A percentile compares a stretch with the other conserved stretches of the same genome.
These are phyloP conservation scores for Cyclotella sp. DNA, from an alignment of 108 stramenopile genomes.

Conservation along the genomic window DNA sequence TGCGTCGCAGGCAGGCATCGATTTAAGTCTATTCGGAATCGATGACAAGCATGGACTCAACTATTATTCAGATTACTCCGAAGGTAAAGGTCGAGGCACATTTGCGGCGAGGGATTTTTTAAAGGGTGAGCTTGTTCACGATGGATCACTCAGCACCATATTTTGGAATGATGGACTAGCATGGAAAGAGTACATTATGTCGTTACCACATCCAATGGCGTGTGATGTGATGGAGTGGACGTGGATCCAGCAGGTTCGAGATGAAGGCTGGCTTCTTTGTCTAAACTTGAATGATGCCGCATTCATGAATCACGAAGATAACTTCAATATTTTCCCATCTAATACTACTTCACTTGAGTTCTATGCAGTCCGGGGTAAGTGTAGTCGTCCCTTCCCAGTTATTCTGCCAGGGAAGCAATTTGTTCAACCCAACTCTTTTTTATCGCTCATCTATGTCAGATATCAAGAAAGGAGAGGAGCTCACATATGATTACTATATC, in stretches of 20 bases:
- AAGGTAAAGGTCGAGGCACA: constrained; percentile 27
- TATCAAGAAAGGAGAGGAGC: constrained; percentile 30
- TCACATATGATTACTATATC: constrained; percentile 23
- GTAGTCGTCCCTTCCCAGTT: neutral
- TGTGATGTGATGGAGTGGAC: constrained; percentile 45
- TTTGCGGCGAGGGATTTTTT: constrained; percentile 31
- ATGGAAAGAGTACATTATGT: constrained; percentile 18
- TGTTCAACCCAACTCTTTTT: neutral
- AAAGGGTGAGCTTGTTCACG: constrained; percentile 40
- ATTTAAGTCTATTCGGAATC: neutral
- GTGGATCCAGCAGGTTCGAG: constrained; percentile 23
- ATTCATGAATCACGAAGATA: constrained; percentile 20
- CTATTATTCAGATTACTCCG: constrained; percentile 6
- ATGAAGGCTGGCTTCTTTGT: constrained; percentile 15
- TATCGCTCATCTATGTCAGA: neutral
- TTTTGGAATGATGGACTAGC: constrained; percentile 16
- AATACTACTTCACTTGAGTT: neutral
- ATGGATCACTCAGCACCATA: constrained; percentile 20
- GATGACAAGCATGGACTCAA: constrained; percentile 5
- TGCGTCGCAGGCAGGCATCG: neutral
- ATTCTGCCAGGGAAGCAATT: neutral
- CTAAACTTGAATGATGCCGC: constrained; percentile 22
- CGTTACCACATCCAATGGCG: constrained; percentile 21
- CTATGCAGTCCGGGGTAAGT: constrained; percentile 19
- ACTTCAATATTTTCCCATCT: constrained; percentile 18